Evolutionary conservation across 2,329 filamentous ascomycete genomes (phyloP).

Genomic region (Aspergillus unguis): DNA sequence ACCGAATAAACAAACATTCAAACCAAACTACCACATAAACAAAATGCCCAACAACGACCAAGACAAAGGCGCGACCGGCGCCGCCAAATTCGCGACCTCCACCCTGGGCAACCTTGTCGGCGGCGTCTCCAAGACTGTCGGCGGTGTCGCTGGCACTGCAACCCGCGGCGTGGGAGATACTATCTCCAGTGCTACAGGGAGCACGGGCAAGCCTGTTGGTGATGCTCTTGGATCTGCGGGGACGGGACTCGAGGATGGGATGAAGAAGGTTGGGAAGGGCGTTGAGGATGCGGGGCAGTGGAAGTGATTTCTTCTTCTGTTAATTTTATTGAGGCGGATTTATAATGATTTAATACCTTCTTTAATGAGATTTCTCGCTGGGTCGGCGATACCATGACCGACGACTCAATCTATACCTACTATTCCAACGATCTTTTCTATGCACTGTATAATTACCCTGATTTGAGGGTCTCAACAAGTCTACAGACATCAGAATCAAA

Average conservation of each 20-base stretch:
- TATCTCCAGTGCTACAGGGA: constrained; percentile 53
- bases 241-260: constrained; percentile 53
- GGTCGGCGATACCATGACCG: background rate
- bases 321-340: background rate
- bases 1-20: background rate
- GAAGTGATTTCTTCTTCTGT: constrained; percentile 24
- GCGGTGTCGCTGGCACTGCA: constrained; percentile 55
- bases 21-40: background rate
- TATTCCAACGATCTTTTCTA: too few relatives aligned
- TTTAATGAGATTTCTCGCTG: background rate
- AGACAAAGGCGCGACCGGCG: constrained; percentile 47
- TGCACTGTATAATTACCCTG: background rate
- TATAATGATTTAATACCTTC: background rate
- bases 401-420: background rate
- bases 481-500: background rate
- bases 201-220: constrained; percentile 54
- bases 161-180: constrained; percentile 58
- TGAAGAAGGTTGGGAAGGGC: constrained; percentile 50
- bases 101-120: constrained; percentile 55
- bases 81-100: constrained; percentile 54
- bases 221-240: constrained; percentile 55
- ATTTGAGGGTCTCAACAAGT: background rate
- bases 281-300: constrained; percentile 59
- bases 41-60: constrained; percentile 13
- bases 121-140: constrained; percentile 53